Evolutionary conservation across 2,329 filamentous ascomycete species (phyloP).

Genomic region (Ceratocystis alfenasii): DNA sequence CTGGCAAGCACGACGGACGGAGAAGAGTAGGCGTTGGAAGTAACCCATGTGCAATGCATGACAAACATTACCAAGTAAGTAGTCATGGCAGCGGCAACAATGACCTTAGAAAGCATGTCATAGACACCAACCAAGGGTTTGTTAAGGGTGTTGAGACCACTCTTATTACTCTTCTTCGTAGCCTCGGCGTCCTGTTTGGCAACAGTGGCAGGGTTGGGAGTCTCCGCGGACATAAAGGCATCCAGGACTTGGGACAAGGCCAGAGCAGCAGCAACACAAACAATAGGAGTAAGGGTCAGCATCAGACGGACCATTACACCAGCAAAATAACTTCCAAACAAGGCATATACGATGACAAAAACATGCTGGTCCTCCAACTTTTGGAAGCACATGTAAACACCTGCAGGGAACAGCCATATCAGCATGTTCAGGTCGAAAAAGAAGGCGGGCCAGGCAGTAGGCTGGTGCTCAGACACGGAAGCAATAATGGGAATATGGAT

Average conservation of each 20-base stretch:
- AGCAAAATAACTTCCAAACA: constrained; percentile 94
- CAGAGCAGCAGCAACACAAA: constrained; percentile 87
- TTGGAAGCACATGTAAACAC: constrained; percentile 96
- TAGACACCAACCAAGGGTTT: constrained; percentile 75
- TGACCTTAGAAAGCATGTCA: constrained; percentile 61
- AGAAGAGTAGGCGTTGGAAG: constrained; percentile 96
- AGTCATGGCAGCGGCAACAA: constrained; percentile 60
- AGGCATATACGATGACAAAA: constrained; percentile 93
- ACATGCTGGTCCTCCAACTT: constrained; percentile 91
- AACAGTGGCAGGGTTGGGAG: constrained; percentile 41
- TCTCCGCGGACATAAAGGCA: constrained; percentile 60
- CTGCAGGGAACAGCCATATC: constrained; percentile 97
- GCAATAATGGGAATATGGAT: constrained; percentile 99
- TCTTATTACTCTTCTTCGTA: constrained; percentile 43
- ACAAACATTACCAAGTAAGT: constrained; percentile 88
- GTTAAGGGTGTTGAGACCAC: constrained; percentile 55
- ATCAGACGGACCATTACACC: constrained; percentile 99
- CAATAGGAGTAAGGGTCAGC: constrained; percentile 91
- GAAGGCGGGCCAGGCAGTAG: constrained; percentile 96
- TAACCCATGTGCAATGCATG: constrained; percentile 97
- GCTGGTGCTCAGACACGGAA: constrained; percentile 98
- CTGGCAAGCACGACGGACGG: constrained; percentile 94
- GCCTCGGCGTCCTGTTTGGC: constrained; percentile 40
- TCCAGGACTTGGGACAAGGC: constrained; percentile 80
- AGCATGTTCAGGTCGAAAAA: constrained; percentile 98